Percentiles rank a stretch among this genome's conserved stretches.
Conservation (phyloP, 768 basidiomycete species). For the Hygrophorus pudorinus region DNA sequence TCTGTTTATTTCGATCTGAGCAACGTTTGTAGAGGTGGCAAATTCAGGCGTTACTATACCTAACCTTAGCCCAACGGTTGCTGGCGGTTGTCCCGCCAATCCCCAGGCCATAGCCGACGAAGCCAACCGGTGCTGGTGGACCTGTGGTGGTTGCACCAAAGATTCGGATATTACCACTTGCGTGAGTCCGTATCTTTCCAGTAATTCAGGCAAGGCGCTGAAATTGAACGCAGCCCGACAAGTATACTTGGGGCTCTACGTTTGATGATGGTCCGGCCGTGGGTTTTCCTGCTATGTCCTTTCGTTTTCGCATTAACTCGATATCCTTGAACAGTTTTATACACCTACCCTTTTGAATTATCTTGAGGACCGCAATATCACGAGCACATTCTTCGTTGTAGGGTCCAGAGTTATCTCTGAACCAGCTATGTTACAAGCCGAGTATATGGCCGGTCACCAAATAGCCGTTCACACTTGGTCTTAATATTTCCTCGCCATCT, state of each 20-base stretch:
- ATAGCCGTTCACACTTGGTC: constrained; percentile 64
- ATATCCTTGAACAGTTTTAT: constrained; percentile 28
- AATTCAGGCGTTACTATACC: constrained; percentile 53
- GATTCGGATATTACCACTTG: constrained; percentile 67
- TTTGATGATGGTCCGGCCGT: constrained; percentile 72
- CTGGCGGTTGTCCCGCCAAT: constrained; percentile 54
- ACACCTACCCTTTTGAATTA: constrained; percentile 68
- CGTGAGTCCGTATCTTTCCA: constrained; percentile 2
- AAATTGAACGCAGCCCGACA: constrained; percentile 29
- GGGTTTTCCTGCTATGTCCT: no score
- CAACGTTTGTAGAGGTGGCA: constrained; percentile 28
- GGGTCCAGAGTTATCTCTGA: constrained; percentile 71
- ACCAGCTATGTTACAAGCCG: constrained; percentile 56
- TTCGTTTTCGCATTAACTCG: no score
- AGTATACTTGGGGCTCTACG: constrained; percentile 45
- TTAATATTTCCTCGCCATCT: constrained; percentile 61
- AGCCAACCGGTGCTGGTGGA: constrained; percentile 65
- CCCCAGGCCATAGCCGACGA: constrained; percentile 40
- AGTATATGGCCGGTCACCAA: constrained; percentile 76
- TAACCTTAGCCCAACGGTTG: constrained; percentile 30
- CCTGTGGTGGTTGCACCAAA: constrained; percentile 62
- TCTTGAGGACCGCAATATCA: constrained; percentile 51
- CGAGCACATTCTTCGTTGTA: constrained; percentile 82
- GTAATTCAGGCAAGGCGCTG: no score
- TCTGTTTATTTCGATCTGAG: no score